Evolutionary conservation across 805 yeast species (phyloP), one percentile per base, ranked within the genome.

Genomic region (Lipomyces mesembrius): DNA sequence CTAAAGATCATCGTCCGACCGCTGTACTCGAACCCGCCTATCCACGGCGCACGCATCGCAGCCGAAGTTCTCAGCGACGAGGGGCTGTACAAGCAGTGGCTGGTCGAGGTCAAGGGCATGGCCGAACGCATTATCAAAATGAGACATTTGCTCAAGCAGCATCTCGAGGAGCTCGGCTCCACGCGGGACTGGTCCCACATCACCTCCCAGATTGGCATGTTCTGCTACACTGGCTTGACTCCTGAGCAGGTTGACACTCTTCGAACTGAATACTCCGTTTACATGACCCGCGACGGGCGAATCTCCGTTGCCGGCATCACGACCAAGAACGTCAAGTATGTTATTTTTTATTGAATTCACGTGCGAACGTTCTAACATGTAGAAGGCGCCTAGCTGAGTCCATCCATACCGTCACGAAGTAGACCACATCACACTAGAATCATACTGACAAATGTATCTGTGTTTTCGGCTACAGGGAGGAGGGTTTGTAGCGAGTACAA

Each of bases 171-270:
- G 70, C 82, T 79, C 67, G 86, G 82, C 76, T 81, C 87, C 76
- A 83, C 80, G 76, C 83, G 88, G 73, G 83, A 86, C 77, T 94
- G 98, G 98, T 89, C 88, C 63, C 97, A 91, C 76, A 83, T 94
- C 74, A 82, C 90, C 64, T 84, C 88, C 76, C 98, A 94, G 79
- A 89, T 94, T 77, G 99, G 99, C 74, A 94, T 94, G 98, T 94
- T 94, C 80, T 91, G 94, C 74, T 94, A 85, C 82, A 93, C 98
- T 46, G 97, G 97, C 7, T 83, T 94, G 69, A 77, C 79, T 39
- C 81, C 85, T 57, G 86, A 84, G 60, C 96, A 92, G 80, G 94
- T 91, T 59, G 82, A 85, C 66, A 79, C 82, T 69, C 83, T 94
- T 75, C 88, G 90, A 77, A 82, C 84, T 61, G 87, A 91, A 77